Base-by-base conservation (phyloP, 2,329 filamentous ascomycete species). In the Microcyclospora tardicrescens region DNA sequence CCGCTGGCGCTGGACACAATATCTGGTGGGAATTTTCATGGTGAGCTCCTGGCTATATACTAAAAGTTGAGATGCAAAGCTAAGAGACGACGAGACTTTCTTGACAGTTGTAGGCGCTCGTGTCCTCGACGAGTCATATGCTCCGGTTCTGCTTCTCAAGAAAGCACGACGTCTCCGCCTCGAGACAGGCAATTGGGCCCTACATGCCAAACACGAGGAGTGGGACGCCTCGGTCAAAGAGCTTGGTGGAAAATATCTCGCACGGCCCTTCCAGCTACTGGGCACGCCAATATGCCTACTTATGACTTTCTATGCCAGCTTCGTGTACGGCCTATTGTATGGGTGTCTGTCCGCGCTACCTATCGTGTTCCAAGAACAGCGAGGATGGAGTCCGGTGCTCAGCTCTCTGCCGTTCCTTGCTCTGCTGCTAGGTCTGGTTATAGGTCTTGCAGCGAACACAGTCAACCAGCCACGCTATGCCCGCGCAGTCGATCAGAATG, bases 81-180 rank as follows among this genome's bases (percentile, higher is more conserved):
- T n/a, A n/a, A n/a, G n/a, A n/a, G n/a, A n/a, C n/a, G n/a, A n/a
- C n/a, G n/a, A n/a, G n/a, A n/a, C n/a, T n/a, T n/a, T n/a, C n/a
- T n/a, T n/a, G n/a, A n/a, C n/a, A n/a, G n/a, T n/a, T n/a, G n/a
- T n/a, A n/a, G n/a, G n/a, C 48, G n/a, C n/a, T n/a, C n/a, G n/a
- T n/a, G n/a, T n/a, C n/a, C n/a, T n/a, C n/a, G n/a, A n/a, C n/a
- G 72, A 77, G 51, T 69, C 71, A 0, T 74, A 64, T 24, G 62
- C 59, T 1, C 62, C 65, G 0, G 60, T 65, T 6, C 56, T 77
- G 14, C 59, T 77, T 9, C 59, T 67, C 39, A 51, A 53, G 2
- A 64, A 67, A 19, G 73, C 73, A 5, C 59, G 57, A 14, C 58
- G 60, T 11, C 52, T 76, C n/a, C 65, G 72, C 5, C 57, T 56